Conservation (phyloP, 352 stramenopile genomes). For the Phytophthora syringae region DNA sequence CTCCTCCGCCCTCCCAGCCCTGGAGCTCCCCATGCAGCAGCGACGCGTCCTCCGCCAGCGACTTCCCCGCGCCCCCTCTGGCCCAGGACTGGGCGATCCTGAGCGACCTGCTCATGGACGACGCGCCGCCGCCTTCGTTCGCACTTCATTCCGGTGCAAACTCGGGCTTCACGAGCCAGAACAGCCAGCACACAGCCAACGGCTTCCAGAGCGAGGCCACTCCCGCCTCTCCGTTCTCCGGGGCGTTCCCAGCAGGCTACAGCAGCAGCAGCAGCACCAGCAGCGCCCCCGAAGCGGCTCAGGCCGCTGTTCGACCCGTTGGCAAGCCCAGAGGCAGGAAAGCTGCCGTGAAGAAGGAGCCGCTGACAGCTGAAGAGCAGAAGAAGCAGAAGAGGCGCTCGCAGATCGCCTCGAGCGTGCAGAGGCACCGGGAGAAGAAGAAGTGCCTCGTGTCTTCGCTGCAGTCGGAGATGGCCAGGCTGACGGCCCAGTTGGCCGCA, state of each 20-base stretch:
- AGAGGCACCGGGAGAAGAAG: constrained; percentile 76
- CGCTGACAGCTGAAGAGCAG: constrained; percentile 52
- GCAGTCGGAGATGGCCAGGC: constrained; percentile 47
- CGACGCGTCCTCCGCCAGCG: constrained; percentile 12
- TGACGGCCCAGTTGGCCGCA: constrained; percentile 49
- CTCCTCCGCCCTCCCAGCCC: neutral
- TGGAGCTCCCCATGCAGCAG: constrained; percentile 26
- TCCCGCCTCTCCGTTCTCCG: constrained; percentile 19
- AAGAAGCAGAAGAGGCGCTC: constrained; percentile 63
- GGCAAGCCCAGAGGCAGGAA: constrained; percentile 11
- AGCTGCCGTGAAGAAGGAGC: constrained; percentile 19
- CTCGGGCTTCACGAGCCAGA: constrained; percentile 2
- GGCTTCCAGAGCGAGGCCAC: constrained; percentile 14
- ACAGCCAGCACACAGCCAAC: neutral
- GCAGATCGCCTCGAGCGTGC: constrained; percentile 72
- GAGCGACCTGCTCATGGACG: constrained; percentile 61
- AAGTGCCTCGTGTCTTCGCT: constrained; percentile 55
- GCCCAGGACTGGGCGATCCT: constrained; percentile 63
- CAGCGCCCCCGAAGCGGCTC: constrained; percentile 7
- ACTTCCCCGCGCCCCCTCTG: constrained; percentile 4
- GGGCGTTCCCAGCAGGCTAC: constrained; percentile 17
- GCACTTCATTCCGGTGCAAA: neutral
- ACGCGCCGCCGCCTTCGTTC: constrained; percentile 30
- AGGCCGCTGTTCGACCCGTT: constrained; percentile 1
- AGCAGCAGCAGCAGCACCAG: constrained; percentile 3